A percentile compares a stretch with the other conserved stretches of the same genome.
phyloP scores from a whole-genome alignment of 495 filamentous ascomycete species.

The Beverwykella pulmonaria region DNA sequence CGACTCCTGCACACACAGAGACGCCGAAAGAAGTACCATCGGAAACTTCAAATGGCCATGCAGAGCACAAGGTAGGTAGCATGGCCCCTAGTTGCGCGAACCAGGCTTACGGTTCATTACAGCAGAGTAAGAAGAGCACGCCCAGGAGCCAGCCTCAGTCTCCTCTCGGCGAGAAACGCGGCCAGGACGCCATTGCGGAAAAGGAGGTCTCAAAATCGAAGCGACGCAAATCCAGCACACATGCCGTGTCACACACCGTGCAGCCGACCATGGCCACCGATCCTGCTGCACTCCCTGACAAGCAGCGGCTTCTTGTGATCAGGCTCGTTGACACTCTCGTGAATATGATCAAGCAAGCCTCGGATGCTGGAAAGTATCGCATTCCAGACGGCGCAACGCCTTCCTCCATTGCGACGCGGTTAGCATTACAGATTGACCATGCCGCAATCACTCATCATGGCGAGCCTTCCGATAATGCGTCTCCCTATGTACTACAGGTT shows the following conservation, averaged over 20 bases:
- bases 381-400: constrained; percentile 57
- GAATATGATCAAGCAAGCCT: constrained; percentile 54
- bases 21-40: neutral
- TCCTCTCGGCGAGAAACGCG: constrained; percentile 34
- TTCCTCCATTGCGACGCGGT: constrained; percentile 56
- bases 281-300: constrained; percentile 41
- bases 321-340: constrained; percentile 59
- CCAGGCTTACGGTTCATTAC: neutral
- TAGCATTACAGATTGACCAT: constrained; percentile 75
- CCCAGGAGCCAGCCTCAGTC: constrained; percentile 31
- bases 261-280: constrained; percentile 2
- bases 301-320: constrained; percentile 55
- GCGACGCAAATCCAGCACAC: constrained; percentile 40
- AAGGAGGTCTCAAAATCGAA: constrained; percentile 26
- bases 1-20: neutral
- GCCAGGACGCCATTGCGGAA: constrained; percentile 19
- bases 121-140: constrained; percentile 22
- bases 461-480: constrained; percentile 50
- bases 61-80: constrained; percentile 18
- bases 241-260: constrained; percentile 14
- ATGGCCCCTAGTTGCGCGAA: neutral
- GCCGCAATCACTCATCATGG: constrained; percentile 61
- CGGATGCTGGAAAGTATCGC: constrained; percentile 55
- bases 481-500: constrained; percentile 59
- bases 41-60: constrained; percentile 16